Evolutionary conservation across 805 yeast species (phyloP).

Genomic region (Candida caryicola): DNA sequence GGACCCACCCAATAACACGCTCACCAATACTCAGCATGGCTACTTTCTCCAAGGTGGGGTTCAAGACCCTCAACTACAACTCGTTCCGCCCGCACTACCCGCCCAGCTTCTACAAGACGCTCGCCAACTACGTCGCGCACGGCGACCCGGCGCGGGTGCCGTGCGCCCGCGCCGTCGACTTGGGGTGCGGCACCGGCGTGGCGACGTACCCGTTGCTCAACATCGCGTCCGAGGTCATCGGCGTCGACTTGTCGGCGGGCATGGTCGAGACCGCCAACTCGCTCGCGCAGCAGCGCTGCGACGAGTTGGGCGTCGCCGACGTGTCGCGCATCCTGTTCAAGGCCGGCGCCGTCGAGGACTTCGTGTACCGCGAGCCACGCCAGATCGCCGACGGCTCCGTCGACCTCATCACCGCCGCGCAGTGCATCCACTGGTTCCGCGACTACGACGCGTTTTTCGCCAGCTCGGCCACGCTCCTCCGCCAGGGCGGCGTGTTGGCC

Average conservation of each 20-base stretch:
- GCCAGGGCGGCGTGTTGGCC: slow-evolving; percentile 41
- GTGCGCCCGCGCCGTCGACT: slow-evolving; percentile 28
- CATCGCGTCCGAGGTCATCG: slow-evolving; percentile 36
- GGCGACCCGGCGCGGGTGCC: slow-evolving; percentile 12
- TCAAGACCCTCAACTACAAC: slow-evolving; percentile 33
- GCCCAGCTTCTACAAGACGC: slow-evolving; percentile 30
- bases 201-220: slow-evolving; percentile 45
- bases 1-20: no score
- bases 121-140: slow-evolving; percentile 24
- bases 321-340: slow-evolving; percentile 26
- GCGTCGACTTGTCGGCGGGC: slow-evolving; percentile 45
- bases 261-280: slow-evolving; percentile 47
- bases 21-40: slow-evolving; percentile 21
- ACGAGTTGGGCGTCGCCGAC: slow-evolving; percentile 25
- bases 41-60: slow-evolving; percentile 31
- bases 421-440: slow-evolving; percentile 42
- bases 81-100: slow-evolving; percentile 45
- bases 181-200: slow-evolving; percentile 57
- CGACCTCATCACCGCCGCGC: slow-evolving; percentile 42
- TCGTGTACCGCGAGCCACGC: slow-evolving; percentile 12
- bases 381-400: slow-evolving; percentile 20
- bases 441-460: slow-evolving; percentile 30
- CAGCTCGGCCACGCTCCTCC: slow-evolving; percentile 35
- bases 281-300: slow-evolving; percentile 21
- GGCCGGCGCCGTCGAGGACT: slow-evolving; percentile 33